Base-by-base conservation (phyloP, 805 yeast species). In the Ogataea minuta region DNA sequence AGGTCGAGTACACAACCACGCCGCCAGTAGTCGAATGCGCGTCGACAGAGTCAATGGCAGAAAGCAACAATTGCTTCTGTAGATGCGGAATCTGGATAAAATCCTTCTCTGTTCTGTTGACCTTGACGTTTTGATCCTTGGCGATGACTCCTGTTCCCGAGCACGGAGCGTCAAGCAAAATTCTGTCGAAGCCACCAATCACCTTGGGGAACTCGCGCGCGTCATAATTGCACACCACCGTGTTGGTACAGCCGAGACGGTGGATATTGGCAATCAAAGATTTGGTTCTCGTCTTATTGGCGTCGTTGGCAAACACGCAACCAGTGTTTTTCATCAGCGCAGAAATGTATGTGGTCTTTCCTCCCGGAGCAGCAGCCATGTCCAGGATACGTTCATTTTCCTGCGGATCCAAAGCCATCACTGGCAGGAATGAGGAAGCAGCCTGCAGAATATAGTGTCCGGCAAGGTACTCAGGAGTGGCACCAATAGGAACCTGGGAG, bases 331-430 rank as follows among this genome's bases (percentile, higher is more conserved):
- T 93, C 98, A 93, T 93, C 68, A 91, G 66, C 1, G 99, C 97
- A 25, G 95, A 79, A 37, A 91, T 78, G 62, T 88, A 90, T 2
- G 99, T 91, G 14, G 97, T 88, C 62, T 91, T 91, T 67, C 99
- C 99, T 70, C 99, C 99, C 50, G 99, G 99, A 20, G 99, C 97
- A 45, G 99, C 95, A 33, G 99, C 98, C 99, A 93, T 93, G 68
- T 93, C 99, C 48, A 93, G 71, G 28, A 93, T 74, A 58, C 99
- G 83, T 70, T 93, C 99, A 60, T 85, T 81, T 65, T 89, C 97
- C 62, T 89, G 95, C n/a, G 99, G 99, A 47, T 81, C 91, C 53
- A 93, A 70, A 0, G 99, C 99, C 91, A 93, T 87, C 14, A 90
- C 96, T 7, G 99, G 99, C 59, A 93, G 69, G 66, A 91, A 93